These are phyloP conservation scores for Pseudomicrostroma phylloplanum DNA, from an alignment of 1,284 basidiomycete genomes.

Conservation along the genomic window DNA sequence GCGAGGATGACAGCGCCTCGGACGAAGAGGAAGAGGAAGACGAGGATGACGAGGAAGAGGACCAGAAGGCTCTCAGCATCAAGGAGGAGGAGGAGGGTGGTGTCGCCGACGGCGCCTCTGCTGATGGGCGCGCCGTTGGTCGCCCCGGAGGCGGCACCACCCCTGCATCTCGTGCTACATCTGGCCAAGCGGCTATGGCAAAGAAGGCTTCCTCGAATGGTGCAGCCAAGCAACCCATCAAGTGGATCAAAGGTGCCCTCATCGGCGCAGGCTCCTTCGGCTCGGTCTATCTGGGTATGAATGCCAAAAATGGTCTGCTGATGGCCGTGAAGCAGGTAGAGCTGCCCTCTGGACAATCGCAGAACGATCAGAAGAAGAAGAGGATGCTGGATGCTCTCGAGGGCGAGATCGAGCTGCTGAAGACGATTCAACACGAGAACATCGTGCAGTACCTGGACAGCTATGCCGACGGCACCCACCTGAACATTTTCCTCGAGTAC, in stretches of 20 bases:
- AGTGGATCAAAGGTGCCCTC: constrained; percentile 98
- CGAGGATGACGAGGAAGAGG: constrained; percentile 21
- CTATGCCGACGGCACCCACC: constrained; percentile 54
- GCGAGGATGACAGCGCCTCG: constrained; percentile 53
- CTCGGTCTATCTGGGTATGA: constrained; percentile 77
- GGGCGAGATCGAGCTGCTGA: constrained; percentile 89
- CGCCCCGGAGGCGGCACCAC: too few relatives aligned
- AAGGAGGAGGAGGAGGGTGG: constrained; percentile 41
- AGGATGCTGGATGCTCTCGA: constrained; percentile 91
- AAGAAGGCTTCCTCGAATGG: constrained; percentile 1
- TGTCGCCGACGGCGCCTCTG: constrained; percentile 34
- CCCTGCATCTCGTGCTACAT: too few relatives aligned
- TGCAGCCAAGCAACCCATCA: constrained; percentile 59
- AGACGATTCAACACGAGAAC: constrained; percentile 89
- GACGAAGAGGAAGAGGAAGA: constrained; percentile 41
- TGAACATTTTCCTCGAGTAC: constrained; percentile 84
- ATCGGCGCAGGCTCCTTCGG: constrained; percentile 73
- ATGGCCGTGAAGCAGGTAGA: constrained; percentile 99
- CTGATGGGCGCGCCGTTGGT: constrained; percentile 20
- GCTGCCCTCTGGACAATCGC: constrained; percentile 74
- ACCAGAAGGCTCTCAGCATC: constrained; percentile 27
- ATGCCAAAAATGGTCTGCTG: constrained; percentile 80
- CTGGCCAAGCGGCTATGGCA: neutral
- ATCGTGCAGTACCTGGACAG: constrained; percentile 84
- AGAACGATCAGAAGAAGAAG: constrained; percentile 88